Base-by-base conservation (phyloP, 2,329 filamentous ascomycete species). In the Aaosphaeria pasadenensis region DNA sequence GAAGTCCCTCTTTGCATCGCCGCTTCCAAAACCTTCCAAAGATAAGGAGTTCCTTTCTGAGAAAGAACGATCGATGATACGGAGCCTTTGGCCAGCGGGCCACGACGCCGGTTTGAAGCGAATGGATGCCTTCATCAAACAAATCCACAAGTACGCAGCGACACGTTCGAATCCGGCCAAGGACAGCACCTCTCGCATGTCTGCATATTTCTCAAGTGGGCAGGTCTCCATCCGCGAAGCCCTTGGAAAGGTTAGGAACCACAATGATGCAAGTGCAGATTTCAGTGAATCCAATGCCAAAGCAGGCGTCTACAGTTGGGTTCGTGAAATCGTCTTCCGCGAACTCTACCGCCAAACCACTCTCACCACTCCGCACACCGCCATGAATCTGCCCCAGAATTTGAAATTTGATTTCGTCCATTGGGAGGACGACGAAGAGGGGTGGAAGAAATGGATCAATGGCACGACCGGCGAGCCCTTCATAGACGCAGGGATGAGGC, bases 401-500 rank as follows among this genome's bases (percentile, higher is more conserved):
- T 64, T 79, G 17, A 79, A 79, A 46, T 77, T 79, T 50, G 74
- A 78, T 47, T 74, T 73, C 38, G 74, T 78, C 24, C 50, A 75
- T 13, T 79, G 76, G 77, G 75, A 78, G 56, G 70, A 77, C 7
- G 76, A 78, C 48, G 64, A 75, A 39, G 74, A 76, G 51, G 75
- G 74, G 4, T 78, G 74, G 67, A 60, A 75, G 49, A 75, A 75
- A 46, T 78, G 75, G 76, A 72, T 67, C 49, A 64, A 74, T 41
- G 76, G 76, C 1, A 67, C 49, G 7, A 75, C 76, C 0, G 77
- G 77, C 7, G 71, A 75, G 13, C 77, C 76, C 0, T 78, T 78
- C 41, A 67, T 80, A 5, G 77, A 79, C 51, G 76, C 77, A 0
- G 76, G 76, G 0, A 79, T 80, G 76, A 59, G 77, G 2, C 76